Base-by-base conservation (phyloP, 495 filamentous ascomycete genomes). In the Penicillium verhagenii region DNA sequence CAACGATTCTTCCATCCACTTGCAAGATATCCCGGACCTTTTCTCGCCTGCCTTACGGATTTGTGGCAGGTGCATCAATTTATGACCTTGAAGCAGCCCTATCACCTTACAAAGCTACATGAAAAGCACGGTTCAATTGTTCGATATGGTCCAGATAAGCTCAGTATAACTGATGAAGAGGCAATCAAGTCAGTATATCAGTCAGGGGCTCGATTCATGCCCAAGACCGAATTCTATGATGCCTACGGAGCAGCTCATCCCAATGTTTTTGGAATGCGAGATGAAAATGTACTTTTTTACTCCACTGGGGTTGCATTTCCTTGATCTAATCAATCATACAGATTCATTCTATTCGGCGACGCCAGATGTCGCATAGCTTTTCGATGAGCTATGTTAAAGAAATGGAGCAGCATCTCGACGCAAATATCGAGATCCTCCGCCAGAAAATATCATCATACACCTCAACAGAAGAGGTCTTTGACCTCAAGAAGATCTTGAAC, bases 161-260 rank as follows among this genome's bases (percentile, higher is more conserved):
- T 56, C 4, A 56, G 53, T 21, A 50, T 56, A 4, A 50, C 53
- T 18, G 46, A 50, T 38, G 53, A 56, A 35, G 53, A 56, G 2
- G 45, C 53, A 1, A 50, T 56, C 37, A 50, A 50, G 21, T n/a
- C 47, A 21, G 45, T 56, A 13, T 56, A 56, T 35, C 53, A 56
- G 25, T 50, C 46, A 9, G 53, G 53, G 1, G 53, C 37, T n/a
- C 42, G 53, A 2, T 44, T 43, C 18, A 56, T 56, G 53, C 53
- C 53, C 5, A 56, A 56, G 39, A 56, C 53, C 2, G 53, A 56
- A 19, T 56, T 56, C 28, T 56, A 56, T n/a, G 46, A 56, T 56
- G 53, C 53, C 14, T 56, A 56, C 38, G 53, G 53, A 9, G 53
- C 53, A 18, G 53, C 53, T 23, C 53, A 56, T 45, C 53, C 53